These are phyloP conservation scores for Rhizopogon vinicolor DNA, from an alignment of 768 basidiomycete genomes.

Conservation along the genomic window DNA sequence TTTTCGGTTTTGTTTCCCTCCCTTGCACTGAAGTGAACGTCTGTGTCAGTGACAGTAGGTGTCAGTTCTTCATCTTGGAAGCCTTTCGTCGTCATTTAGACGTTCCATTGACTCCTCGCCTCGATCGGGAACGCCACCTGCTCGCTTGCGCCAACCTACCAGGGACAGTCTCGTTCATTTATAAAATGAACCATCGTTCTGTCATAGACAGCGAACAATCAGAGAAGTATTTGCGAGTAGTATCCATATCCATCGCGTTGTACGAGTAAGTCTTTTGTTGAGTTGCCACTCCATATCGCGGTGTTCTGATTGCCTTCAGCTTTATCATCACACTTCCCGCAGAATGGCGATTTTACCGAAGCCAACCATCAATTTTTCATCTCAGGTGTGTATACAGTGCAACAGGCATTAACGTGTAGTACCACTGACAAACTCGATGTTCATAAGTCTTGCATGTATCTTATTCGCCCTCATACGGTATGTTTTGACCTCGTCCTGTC, in stretches of 20 bases:
- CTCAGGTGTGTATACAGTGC: conserved; percentile 17
- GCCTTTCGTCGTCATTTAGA: too few relatives aligned
- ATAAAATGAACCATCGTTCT: not conserved
- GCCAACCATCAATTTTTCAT: conserved; percentile 19
- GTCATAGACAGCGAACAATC: conserved; percentile 8
- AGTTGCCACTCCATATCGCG: not conserved
- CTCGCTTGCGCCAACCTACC: too few relatives aligned
- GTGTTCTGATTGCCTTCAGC: conserved; percentile 9
- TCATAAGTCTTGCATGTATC: conserved; percentile 23
- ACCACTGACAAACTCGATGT: not conserved
- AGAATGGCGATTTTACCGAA: conserved; percentile 30
- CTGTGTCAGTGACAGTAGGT: too few relatives aligned
- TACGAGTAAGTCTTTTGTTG: conserved; percentile 32
- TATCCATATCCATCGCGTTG: conserved; percentile 31
- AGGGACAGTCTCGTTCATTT: not conserved
- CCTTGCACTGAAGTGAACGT: too few relatives aligned
- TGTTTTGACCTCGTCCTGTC: not conserved
- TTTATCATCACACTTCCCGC: conserved; percentile 29
- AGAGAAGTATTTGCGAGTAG: conserved; percentile 29
- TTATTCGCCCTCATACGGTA: conserved; percentile 29
- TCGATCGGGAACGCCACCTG: too few relatives aligned
- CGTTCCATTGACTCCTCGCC: too few relatives aligned
- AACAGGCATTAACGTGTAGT: not conserved
- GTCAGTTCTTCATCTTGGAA: too few relatives aligned
- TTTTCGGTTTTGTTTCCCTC: too few relatives aligned